phyloP scores from a whole-genome alignment of 129 eudicot species.

The Ambrosia trifida region DNA sequence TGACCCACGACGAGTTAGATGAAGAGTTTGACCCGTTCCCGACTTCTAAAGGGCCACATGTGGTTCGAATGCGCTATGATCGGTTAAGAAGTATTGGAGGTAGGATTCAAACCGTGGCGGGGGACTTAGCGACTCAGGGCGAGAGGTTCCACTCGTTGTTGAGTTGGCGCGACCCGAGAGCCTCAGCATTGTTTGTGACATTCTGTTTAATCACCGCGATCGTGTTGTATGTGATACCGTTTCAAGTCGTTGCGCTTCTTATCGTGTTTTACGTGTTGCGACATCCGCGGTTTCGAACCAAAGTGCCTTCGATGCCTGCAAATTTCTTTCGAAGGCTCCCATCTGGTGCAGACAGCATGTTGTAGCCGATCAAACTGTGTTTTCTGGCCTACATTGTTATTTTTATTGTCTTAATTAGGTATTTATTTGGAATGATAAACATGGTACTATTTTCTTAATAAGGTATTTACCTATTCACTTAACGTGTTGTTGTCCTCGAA shows the following conservation, averaged over 20 bases:
- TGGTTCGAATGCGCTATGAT: constrained; percentile 81
- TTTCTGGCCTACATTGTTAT: background rate
- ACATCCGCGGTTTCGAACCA: constrained; percentile 78
- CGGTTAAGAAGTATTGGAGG: constrained; percentile 85
- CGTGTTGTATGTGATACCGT: constrained; percentile 70
- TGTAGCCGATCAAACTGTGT: constrained; percentile 29
- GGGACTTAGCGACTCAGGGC: constrained; percentile 83
- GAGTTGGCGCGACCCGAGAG: constrained; percentile 89
- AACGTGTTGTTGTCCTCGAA: no score
- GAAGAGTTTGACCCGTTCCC: constrained; percentile 91
- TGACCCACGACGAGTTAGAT: constrained; percentile 65
- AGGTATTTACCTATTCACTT: no score
- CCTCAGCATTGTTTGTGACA: constrained; percentile 68
- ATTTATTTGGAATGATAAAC: background rate
- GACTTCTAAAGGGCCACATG: constrained; percentile 49
- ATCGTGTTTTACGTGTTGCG: constrained; percentile 63
- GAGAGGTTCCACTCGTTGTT: constrained; percentile 70
- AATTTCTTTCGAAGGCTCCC: constrained; percentile 88
- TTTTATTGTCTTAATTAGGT: background rate
- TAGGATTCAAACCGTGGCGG: constrained; percentile 73
- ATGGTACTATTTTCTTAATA: background rate
- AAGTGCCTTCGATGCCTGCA: constrained; percentile 58
- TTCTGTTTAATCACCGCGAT: constrained; percentile 70
- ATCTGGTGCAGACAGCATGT: constrained; percentile 72
- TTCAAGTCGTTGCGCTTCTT: constrained; percentile 58